Evolutionary conservation across 208 protist genomes (phyloP), one percentile per base, ranked within the genome.

Genomic region (Blastocrithidia nonstop): DNA sequence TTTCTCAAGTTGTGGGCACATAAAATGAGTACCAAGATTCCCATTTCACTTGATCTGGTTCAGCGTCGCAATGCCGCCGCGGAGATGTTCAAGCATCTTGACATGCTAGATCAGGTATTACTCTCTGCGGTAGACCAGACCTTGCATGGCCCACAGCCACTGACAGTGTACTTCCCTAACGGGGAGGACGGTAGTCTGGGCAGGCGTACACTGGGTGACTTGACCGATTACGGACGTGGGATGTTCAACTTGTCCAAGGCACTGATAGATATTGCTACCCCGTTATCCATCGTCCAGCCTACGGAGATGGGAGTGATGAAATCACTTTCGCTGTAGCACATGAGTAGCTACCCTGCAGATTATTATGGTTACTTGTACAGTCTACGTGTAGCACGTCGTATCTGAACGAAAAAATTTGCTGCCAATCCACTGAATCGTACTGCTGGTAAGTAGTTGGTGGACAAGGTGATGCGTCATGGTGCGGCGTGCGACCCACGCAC

Each of bases 281-380:
- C 83, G 45, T 55, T 93, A 13, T 72, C 79, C 22, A 59, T 88
- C 11, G 71, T 81, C 7, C 68, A 73, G 45, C 75, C 81, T 6
- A 89, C 72, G 3, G 67, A 77, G 32, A 54, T 33, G 15, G 75
- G 76, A 8, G 71, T 87, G 32, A 57, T 93, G 17, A 45, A 61
- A 28, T 77, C 78, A 2, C 66, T 90, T 19, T 93, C 83, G 20
- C 78, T 94, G 50, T 73, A 94, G 57, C 89, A 95, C 52, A 60
- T 94, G 17, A 86, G 67, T 8, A 79, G 74, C 19, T 95, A 95
- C 58, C 86, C 86, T 8, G 89, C 75, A 0, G 79, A 71, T 16
- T 95, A 95, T 65, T 95, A 95, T 51, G 77, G 79, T 26, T 95
- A 95, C 36, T 68, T 93, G 11, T 95, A 94, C 68, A 90, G 76